Conservation (phyloP, 768 basidiomycete species). For the Boletus patriciae region DNA sequence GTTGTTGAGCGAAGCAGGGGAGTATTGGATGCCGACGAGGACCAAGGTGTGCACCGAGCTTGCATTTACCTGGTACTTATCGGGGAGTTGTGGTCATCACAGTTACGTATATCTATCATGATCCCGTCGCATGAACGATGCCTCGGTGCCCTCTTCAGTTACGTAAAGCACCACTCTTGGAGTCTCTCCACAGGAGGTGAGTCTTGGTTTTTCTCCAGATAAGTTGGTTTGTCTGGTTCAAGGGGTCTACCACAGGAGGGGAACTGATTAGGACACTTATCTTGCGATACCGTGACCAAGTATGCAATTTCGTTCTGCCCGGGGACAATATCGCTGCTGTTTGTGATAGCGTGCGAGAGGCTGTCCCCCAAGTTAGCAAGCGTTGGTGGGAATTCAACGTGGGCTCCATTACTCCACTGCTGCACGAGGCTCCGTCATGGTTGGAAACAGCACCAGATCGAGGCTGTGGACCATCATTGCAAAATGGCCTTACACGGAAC, state of each 20-base stretch:
- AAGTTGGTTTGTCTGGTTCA: background rate
- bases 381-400: background rate
- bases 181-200: constrained; percentile 59
- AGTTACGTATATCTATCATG: constrained; percentile 54
- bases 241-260: background rate
- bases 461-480: background rate
- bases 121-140: constrained; percentile 61
- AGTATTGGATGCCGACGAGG: constrained; percentile 47
- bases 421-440: constrained; percentile 8
- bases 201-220: constrained; percentile 10
- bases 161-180: constrained; percentile 42
- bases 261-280: background rate
- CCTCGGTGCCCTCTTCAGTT: constrained; percentile 51
- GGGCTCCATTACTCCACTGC: background rate
- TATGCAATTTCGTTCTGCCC: background rate
- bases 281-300: background rate
- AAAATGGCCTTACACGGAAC: background rate
- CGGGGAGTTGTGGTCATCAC: constrained; percentile 19
- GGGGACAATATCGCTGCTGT: background rate
- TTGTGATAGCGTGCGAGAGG: background rate
- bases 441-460: background rate
- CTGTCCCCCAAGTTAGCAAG: background rate
- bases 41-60: constrained; percentile 43
- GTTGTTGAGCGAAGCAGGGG: constrained; percentile 41
- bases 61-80: background rate